Percentiles rank a stretch among this genome's conserved stretches.
Conservation (phyloP, 2,329 filamentous ascomycete species). For the Exophiala calicioides region DNA sequence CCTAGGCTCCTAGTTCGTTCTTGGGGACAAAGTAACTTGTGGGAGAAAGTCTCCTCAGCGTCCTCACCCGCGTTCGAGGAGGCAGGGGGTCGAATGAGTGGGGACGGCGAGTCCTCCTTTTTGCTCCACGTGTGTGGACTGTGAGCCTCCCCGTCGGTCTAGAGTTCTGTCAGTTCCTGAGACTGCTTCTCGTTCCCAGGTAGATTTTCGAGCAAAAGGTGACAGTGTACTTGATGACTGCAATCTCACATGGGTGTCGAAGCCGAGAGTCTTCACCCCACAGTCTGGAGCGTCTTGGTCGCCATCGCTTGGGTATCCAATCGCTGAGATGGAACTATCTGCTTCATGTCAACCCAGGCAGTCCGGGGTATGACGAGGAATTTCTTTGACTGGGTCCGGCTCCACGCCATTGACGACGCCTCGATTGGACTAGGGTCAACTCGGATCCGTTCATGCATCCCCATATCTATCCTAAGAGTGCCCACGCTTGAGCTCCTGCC, state of each 20-base stretch:
- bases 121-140: conserved; percentile 16
- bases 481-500: conserved; percentile 10
- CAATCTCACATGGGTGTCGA: neutral
- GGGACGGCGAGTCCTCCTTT: conserved; percentile 6
- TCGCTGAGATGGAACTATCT: conserved; percentile 3
- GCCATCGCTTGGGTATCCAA: conserved; percentile 13
- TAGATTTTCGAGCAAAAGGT: no score
- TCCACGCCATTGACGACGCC: conserved; percentile 8
- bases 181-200: no score
- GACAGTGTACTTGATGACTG: no score
- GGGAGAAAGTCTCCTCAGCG: no score
- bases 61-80: conserved; percentile 5
- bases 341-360: conserved; percentile 10
- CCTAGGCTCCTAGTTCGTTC: neutral
- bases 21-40: no score
- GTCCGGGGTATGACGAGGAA: conserved; percentile 22
- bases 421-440: conserved; percentile 10
- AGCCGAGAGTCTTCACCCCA: conserved; percentile 6
- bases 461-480: conserved; percentile 17
- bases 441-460: conserved; percentile 16
- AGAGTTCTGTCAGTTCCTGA: no score
- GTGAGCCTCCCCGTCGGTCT: no score
- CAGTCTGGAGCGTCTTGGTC: conserved; percentile 6
- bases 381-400: neutral
- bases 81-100: conserved; percentile 5